phyloP scores from a whole-genome alignment of 306 rosid species.

The Sicyos edulis region DNA sequence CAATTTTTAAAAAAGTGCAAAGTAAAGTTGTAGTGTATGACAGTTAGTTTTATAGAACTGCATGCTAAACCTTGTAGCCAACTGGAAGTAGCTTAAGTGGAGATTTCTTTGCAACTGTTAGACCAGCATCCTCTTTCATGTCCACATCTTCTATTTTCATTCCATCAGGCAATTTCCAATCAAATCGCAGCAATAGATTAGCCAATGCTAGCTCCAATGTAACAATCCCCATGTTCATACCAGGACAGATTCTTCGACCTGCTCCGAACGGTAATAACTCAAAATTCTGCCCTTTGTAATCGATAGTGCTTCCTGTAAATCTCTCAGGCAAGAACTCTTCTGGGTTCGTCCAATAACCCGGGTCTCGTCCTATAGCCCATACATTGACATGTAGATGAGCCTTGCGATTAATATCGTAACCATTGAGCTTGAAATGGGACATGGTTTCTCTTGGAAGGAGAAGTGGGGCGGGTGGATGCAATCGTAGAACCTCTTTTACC shows the following conservation, averaged over 20 bases:
- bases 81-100: background rate
- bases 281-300: conserved; percentile 25
- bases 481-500: conserved; percentile 34
- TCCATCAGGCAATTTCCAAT: background rate
- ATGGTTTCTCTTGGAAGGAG: conserved; percentile 24
- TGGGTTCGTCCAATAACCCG: conserved; percentile 11
- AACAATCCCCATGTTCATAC: background rate
- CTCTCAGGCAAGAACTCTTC: conserved; percentile 25
- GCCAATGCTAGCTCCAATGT: background rate
- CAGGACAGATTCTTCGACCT: conserved; percentile 23
- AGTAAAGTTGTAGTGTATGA: too few relatives aligned
- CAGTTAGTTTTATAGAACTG: too few relatives aligned
- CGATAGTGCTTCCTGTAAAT: background rate
- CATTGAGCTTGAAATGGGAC: conserved; percentile 16
- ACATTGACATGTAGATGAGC: conserved; percentile 23
- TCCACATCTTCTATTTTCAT: background rate
- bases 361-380: conserved; percentile 37
- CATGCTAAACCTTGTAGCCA: background rate
- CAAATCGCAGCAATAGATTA: background rate
- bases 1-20: too few relatives aligned
- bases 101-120: background rate
- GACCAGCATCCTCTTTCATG: conserved; percentile 4
- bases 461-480: conserved; percentile 32
- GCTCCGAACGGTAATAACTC: conserved; percentile 20
- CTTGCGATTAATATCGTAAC: conserved; percentile 27